Conservation (phyloP, 129 eudicot genomes). For the Lonicera japonica region DNA sequence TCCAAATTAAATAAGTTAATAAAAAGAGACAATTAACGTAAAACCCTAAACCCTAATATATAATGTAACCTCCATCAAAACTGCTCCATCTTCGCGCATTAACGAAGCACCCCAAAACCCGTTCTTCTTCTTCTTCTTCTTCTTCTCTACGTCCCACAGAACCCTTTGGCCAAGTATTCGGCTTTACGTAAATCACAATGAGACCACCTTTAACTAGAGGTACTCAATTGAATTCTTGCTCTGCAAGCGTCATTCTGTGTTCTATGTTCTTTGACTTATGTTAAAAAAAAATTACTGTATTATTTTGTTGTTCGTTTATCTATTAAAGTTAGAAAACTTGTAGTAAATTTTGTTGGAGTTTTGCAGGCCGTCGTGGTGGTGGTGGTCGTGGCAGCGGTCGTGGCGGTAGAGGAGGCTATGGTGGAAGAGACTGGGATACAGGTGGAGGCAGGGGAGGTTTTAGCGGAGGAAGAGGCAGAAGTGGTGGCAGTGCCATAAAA, state of each 20-base stretch:
- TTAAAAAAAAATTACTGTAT: no score
- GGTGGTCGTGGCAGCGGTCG: constrained; percentile 31
- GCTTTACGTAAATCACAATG: background rate
- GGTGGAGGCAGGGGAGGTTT: constrained; percentile 25
- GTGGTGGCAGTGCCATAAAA: constrained; percentile 37
- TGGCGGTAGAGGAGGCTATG: constrained; percentile 19
- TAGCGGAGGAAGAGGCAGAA: constrained; percentile 37
- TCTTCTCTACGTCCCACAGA: background rate
- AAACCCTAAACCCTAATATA: constrained; percentile 19
- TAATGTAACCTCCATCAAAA: background rate
- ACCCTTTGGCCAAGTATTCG: background rate
- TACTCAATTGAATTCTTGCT: background rate
- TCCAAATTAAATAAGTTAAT: no score
- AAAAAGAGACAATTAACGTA: background rate
- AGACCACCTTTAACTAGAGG: constrained; percentile 30
- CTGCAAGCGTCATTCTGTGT: background rate
- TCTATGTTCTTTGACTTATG: no score
- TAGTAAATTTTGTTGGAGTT: background rate
- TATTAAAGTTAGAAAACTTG: no score
- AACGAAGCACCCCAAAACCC: no score
- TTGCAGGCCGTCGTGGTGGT: constrained; percentile 42
- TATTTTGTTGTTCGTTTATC: background rate
- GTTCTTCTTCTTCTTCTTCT: no score
- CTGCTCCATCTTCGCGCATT: no score
- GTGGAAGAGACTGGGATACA: constrained; percentile 32